These are phyloP conservation scores for Rhodotorula sp. DNA, from an alignment of 1,284 basidiomycete species.

Conservation along the genomic window DNA sequence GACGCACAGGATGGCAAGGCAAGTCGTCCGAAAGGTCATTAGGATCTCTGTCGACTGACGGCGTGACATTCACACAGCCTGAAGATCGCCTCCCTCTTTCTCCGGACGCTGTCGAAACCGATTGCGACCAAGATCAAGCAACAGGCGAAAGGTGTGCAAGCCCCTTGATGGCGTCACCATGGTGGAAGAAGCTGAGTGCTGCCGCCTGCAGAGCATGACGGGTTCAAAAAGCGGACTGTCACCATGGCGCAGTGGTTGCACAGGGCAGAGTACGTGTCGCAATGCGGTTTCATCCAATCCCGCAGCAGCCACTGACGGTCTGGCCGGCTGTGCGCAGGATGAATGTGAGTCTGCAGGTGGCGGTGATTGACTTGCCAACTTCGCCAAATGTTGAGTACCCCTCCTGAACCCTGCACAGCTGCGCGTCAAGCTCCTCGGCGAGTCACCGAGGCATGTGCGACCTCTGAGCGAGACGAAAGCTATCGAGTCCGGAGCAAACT, in stretches of 20 bases:
- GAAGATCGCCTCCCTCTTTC: constrained; percentile 30
- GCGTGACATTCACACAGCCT: constrained; percentile 6
- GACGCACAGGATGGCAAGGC: constrained; percentile 1
- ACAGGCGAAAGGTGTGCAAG: constrained; percentile 35
- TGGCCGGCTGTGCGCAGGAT: constrained; percentile 5
- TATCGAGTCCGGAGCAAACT: constrained; percentile 41
- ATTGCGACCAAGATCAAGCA: constrained; percentile 44
- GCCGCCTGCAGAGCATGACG: constrained; percentile 4
- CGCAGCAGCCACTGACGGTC: no score
- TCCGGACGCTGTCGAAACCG: constrained; percentile 43
- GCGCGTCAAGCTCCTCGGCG: constrained; percentile 34
- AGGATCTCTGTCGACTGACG: neutral
- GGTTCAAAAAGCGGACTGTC: constrained; percentile 14
- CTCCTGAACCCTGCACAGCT: constrained; percentile 11
- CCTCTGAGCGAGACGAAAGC: constrained; percentile 38
- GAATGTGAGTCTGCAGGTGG: constrained; percentile 6
- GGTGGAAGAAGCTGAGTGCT: neutral
- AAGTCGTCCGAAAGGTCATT: neutral
- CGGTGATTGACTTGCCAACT: no score
- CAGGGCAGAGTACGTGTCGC: constrained; percentile 19
- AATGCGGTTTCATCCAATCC: no score
- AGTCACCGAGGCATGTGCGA: constrained; percentile 36
- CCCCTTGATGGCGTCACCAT: constrained; percentile 15
- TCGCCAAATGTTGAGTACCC: no score
- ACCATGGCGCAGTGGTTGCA: constrained; percentile 26